Evolutionary conservation across 2,329 filamentous ascomycete species (phyloP), one percentile per base, ranked within the genome.

Genomic region (Phyllachora maydis): DNA sequence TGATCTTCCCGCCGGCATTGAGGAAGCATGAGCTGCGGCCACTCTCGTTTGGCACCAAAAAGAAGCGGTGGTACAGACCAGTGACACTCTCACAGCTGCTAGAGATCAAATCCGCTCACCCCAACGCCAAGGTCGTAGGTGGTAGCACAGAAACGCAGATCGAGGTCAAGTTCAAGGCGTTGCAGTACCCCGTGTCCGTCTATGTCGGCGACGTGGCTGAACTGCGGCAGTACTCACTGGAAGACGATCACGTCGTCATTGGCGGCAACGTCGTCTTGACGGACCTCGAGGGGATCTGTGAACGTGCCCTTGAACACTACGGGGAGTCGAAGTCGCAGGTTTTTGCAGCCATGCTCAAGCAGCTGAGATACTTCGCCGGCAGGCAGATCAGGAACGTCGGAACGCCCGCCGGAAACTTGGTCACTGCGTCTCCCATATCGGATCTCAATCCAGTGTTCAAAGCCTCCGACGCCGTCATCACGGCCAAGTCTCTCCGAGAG

Each of bases 71-170:
- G 88, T 90, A 81, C 42, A 65, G 88, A 10, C 88, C 88, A 1
- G 74, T 81, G 16, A 93, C 78, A 0, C 43, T 95, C 10, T 59
- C 79, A 18, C 83, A 98, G 41, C 56, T 98, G 10, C 60, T 95
- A 10, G 75, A 92, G 41, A 92, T 98, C 50, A 95, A 95, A 54
- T 70, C 60, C 36, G 69, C 65, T 0, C 73, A 81, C 34, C 85
- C 85, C 0, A 68, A 72, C 14, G 81, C 85, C 4, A 98, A 95
- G 47, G 69, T 98, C 30, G 92, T 98, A 30, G 85, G 82, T 23
- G 88, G 88, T 30, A 92, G 82, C 43, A 91, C 83, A 3, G 88
- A 98, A 47, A 95, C 85, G 0, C 88, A 95, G 47, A 95, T 98
- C 30, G 88, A 98, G 49, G 77, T 90, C 51, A 93, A 92, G 49